Evolutionary conservation across 805 yeast genomes (phyloP).

Genomic region (Schizosaccharomyces octosporus): DNA sequence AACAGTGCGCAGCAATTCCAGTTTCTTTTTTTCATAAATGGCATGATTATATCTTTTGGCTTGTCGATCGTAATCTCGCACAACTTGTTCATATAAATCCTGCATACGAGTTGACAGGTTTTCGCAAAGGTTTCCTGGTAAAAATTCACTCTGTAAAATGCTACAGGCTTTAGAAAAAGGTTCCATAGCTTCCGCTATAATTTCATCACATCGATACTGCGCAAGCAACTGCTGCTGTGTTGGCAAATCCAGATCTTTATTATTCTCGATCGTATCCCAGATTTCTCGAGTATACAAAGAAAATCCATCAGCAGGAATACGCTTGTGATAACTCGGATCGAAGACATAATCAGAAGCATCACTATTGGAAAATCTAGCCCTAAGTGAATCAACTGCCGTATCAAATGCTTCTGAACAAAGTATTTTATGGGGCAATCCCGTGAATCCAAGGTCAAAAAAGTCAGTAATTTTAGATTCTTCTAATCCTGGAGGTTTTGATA

Average conservation of each 20-base stretch:
- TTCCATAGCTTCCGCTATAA: constrained; percentile 27
- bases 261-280: constrained; percentile 82
- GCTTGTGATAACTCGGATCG: constrained; percentile 50
- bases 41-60: constrained; percentile 52
- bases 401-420: constrained; percentile 51
- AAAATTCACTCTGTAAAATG: not conserved
- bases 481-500: constrained; percentile 48
- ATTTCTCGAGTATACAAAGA: constrained; percentile 66
- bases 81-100: constrained; percentile 19
- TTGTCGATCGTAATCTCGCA: constrained; percentile 12
- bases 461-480: constrained; percentile 33
- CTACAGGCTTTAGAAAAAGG: not conserved
- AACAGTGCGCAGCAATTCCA: constrained; percentile 24
- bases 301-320: constrained; percentile 91
- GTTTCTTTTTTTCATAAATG: constrained; percentile 44
- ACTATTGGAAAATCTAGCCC: constrained; percentile 26
- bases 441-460: constrained; percentile 66
- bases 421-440: constrained; percentile 62
- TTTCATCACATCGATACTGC: constrained; percentile 81
- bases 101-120: not conserved
- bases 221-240: constrained; percentile 92
- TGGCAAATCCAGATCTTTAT: constrained; percentile 85
- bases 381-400: constrained; percentile 34
- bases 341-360: constrained; percentile 22
- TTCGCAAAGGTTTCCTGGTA: not conserved